These are phyloP conservation scores for Botrytis fragariae DNA, from an alignment of 2,329 filamentous ascomycete species.

Conservation along the genomic window DNA sequence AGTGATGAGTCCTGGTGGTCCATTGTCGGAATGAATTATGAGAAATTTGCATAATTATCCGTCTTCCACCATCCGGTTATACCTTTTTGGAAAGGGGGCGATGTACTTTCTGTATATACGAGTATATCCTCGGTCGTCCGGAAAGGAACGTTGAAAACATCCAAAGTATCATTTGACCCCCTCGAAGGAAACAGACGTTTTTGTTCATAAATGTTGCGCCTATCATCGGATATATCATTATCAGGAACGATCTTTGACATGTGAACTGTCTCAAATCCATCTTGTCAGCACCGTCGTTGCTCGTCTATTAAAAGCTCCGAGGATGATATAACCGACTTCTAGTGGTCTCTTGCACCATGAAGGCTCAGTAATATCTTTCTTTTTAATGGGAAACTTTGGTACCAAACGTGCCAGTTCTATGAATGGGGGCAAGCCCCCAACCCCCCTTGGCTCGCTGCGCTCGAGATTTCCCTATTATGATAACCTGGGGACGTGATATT, in stretches of 20 bases:
- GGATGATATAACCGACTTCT: neutral
- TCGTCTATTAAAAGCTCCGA: neutral
- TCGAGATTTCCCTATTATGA: neutral
- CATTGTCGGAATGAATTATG: neutral
- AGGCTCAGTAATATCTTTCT: neutral
- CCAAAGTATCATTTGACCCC: slow-evolving; percentile 16
- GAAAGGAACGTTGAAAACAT: slow-evolving; percentile 5
- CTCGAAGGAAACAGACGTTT: neutral
- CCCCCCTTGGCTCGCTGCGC: neutral
- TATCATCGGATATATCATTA: neutral
- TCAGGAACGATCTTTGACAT: neutral
- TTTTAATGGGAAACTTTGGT: neutral
- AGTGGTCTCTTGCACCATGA: neutral
- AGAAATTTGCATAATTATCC: neutral
- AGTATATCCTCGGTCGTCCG: slow-evolving; percentile 11
- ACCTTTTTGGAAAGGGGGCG: neutral
- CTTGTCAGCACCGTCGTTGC: neutral
- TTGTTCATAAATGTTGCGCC: neutral
- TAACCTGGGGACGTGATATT: neutral
- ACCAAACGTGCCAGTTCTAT: neutral
- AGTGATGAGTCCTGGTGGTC: neutral
- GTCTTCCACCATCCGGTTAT: neutral
- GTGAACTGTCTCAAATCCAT: neutral
- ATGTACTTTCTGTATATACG: neutral
- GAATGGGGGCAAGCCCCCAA: neutral